Base-by-base conservation (phyloP, 257 asterid genomes). In the Ehretia macrophylla region DNA sequence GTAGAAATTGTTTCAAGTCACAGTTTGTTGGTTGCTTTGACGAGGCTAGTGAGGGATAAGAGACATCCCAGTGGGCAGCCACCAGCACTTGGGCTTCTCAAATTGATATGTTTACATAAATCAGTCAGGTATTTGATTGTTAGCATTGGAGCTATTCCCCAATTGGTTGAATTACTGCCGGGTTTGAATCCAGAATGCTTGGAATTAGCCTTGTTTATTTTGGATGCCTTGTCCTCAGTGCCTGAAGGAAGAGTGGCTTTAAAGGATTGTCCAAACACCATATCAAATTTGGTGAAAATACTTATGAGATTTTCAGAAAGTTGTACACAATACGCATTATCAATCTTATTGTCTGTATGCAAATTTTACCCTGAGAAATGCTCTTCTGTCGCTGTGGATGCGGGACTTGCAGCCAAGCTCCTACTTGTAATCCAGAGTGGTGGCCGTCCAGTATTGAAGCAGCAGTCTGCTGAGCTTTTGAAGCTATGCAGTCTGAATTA, bases 371-470 rank as follows among this genome's bases (percentile, higher is more conserved):
- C 90, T 0, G 81, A 77, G 18, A 93, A 86, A 65, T 86, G 93
- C 75, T 76, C 95, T 8, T 68, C 60, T 23, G 48, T 63, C 40
- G 92, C 87, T 0, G 88, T 86, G 50, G 95, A 83, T 39, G 83
- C 93, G 0, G 93, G 93, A 19, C 77, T 85, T 11, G 91, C 88
- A 3, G 82, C 85, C 0, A 85, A 83, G 73, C 85, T 85, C 21
- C 84, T 86, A 12, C 90, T 86, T 13, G 90, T 86, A 1, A 86
- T 86, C 56, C 93, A 84, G 76, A 86, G 95, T 49, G 85, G 93
- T 16, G 84, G 90, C 49, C 61, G 42, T 22, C 76, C 83, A 0
- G 50, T 52, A 0, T 78, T 86, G n/a, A 86, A 84, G 78, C 93
- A 86, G 66, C 79, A 77, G 18, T 84, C 87, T 0, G 77, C 86